Conservation (phyloP, 225 moss, liverwort and hornwort genomes). For the Anthoceros angustus region DNA sequence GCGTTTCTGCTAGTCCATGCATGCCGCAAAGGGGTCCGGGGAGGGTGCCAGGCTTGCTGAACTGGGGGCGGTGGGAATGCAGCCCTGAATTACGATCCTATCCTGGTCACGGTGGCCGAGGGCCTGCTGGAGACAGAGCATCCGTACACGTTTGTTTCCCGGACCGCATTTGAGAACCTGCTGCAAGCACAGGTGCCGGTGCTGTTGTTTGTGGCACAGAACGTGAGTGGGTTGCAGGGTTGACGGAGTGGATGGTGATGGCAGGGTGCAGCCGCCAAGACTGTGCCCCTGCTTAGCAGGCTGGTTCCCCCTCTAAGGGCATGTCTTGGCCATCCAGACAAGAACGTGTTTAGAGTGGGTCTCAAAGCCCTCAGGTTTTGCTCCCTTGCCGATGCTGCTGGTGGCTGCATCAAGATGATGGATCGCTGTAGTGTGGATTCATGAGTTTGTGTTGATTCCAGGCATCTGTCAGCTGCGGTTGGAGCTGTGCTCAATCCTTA, state of each 20-base stretch:
- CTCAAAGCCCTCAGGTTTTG: slow-evolving; percentile 12
- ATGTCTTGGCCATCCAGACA: slow-evolving; percentile 7
- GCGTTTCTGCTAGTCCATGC: not conserved
- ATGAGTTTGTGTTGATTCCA: not conserved
- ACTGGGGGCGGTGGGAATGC: not conserved
- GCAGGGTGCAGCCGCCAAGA: slow-evolving; percentile 11
- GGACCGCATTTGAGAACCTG: slow-evolving; percentile 13
- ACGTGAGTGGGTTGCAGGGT: not conserved
- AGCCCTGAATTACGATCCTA: slow-evolving; percentile 12
- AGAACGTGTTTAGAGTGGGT: slow-evolving; percentile 7
- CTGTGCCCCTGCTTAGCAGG: slow-evolving; percentile 8
- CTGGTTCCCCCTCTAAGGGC: slow-evolving; percentile 11
- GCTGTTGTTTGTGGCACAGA: too few species aligned
- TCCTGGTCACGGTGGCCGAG: slow-evolving; percentile 10
- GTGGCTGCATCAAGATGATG: not conserved
- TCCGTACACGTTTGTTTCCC: slow-evolving; percentile 15
- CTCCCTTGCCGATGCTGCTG: not conserved
- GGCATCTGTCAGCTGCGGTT: slow-evolving; percentile 7
- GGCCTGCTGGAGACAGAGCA: slow-evolving; percentile 12
- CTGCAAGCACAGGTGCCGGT: slow-evolving; percentile 9
- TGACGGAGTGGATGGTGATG: not conserved
- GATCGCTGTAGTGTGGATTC: not conserved
- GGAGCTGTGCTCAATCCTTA: slow-evolving; percentile 12
- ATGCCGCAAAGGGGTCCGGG: not conserved
- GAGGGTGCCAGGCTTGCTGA: not conserved